Percentiles rank a stretch among this genome's conserved stretches.
These are phyloP conservation scores for Mycena maculata DNA, from an alignment of 768 basidiomycete genomes.

Conservation along the genomic window DNA sequence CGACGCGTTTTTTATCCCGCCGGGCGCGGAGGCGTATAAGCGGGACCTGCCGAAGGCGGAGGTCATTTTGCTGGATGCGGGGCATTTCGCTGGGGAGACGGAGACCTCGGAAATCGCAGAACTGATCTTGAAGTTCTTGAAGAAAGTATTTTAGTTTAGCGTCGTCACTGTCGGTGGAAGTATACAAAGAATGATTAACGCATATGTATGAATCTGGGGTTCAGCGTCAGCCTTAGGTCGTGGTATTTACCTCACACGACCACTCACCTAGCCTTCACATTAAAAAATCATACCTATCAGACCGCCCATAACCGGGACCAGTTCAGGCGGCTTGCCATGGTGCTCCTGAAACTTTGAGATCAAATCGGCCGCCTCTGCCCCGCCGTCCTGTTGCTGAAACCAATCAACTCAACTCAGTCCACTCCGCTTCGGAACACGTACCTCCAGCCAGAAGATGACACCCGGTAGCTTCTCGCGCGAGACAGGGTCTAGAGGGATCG, in stretches of 20 bases:
- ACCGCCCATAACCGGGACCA: slow-evolving; percentile 2
- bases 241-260: neutral
- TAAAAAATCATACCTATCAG: neutral
- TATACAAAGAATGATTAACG: neutral
- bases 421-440: neutral
- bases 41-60: slow-evolving; percentile 50
- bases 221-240: no score
- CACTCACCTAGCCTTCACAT: neutral
- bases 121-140: slow-evolving; percentile 46
- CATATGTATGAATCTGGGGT: neutral
- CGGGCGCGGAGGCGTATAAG: slow-evolving; percentile 59
- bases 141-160: slow-evolving; percentile 24
- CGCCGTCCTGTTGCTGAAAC: neutral
- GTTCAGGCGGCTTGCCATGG: neutral
- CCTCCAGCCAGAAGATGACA: slow-evolving; percentile 10
- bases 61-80: slow-evolving; percentile 54
- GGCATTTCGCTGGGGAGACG: slow-evolving; percentile 60
- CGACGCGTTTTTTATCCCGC: slow-evolving; percentile 55
- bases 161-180: no score
- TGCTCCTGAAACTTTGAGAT: neutral
- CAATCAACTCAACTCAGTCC: neutral
- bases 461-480: neutral
- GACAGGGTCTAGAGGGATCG: neutral
- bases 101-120: slow-evolving; percentile 50
- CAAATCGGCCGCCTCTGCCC: neutral